Evolutionary conservation across 306 rosid species (phyloP).

Genomic region (Ormosia emarginata): DNA sequence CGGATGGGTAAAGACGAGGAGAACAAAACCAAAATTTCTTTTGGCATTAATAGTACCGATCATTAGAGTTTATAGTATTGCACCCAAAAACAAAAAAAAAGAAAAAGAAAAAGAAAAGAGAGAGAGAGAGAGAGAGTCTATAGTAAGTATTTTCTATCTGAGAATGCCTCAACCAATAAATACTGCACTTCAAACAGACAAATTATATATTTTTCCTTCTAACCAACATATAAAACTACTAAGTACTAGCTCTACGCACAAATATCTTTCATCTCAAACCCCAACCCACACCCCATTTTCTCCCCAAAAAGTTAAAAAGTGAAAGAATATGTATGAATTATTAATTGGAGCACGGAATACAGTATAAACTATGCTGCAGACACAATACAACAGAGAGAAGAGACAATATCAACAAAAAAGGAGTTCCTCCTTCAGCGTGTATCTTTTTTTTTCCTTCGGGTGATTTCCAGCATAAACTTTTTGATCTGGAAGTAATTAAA

Average conservation of each 20-base stretch:
- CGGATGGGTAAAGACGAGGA: no score
- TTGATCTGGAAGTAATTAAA: constrained; percentile 24
- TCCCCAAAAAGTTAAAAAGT: background rate
- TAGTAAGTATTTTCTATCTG: no score
- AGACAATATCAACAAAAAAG: background rate
- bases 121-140: no score
- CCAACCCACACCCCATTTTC: background rate
- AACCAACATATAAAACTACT: background rate
- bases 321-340: constrained; percentile 2
- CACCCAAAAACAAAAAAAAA: no score
- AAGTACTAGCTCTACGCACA: background rate
- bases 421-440: constrained; percentile 18
- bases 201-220: background rate
- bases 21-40: background rate
- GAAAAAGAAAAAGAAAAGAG: no score
- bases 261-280: background rate
- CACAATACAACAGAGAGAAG: constrained; percentile 2
- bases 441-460: background rate
- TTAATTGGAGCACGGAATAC: background rate
- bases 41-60: background rate
- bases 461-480: constrained; percentile 13
- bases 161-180: background rate
- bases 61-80: background rate
- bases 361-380: background rate
- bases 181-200: background rate